Base-by-base conservation (phyloP, 2,329 filamentous ascomycete genomes). In the Fusarium anthophilum region DNA sequence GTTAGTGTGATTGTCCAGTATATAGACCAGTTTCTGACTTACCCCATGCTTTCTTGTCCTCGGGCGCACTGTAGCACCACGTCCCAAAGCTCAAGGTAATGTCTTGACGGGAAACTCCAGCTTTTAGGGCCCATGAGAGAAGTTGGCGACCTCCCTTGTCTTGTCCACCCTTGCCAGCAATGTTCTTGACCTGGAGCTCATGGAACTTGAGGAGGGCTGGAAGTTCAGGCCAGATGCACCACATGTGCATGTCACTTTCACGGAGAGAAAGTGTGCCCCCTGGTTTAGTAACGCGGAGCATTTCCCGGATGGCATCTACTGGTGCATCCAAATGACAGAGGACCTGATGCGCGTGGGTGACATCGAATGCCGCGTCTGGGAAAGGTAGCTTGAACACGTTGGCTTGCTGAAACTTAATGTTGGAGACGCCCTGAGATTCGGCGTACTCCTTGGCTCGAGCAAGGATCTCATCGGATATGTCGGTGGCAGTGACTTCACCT, bases 271-370 rank as follows among this genome's bases (percentile, higher is more conserved):
- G 70, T 4, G 85, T 69, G 2, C 85, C 86, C 3, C 85, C 85
- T 0, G 82, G 80, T 68, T 81, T 84, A 5, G 85, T 80, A 10
- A 87, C 83, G 2, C 86, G 80, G 6, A 83, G 71, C 80, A 86
- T 84, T 76, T 86, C 85, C 13, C 65, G 61, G 43, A 86, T 66
- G 3, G 84, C 83, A 6, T 75, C 61, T 3, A 79, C 73, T 1
- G 80, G 81, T 12, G 78, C 74, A 14, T 81, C 77, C 20, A 87
- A 71, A 62, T 87, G 84, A 10, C 80, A 81, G 20, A 87, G 79
- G 4, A 86, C 78, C 72, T 86, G 84, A n/a, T 82, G 82, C 32
- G 79, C 80, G 72, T 82, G 86, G 26, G 85, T 81, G 8, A 86
- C 73, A 69, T 87, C 84, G 62, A 87, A 86, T 1, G 75, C 73